These are phyloP conservation scores for Wickerhamiella kurtzmanii DNA, from an alignment of 805 yeast genomes.

Conservation along the genomic window DNA sequence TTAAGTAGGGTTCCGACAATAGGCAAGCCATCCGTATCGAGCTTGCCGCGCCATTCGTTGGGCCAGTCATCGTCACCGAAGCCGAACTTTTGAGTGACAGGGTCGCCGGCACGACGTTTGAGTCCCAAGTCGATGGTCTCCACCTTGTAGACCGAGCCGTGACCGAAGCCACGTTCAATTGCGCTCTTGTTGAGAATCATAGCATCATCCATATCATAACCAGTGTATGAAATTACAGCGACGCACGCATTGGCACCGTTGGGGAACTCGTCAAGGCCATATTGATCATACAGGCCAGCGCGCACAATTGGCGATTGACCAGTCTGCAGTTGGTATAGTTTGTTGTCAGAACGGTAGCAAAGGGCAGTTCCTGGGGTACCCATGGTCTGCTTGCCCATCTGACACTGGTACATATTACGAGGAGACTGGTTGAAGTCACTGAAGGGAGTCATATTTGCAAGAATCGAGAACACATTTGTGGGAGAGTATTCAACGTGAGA, in stretches of 20 bases:
- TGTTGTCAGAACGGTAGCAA: slow-evolving; percentile 85
- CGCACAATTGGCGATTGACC: slow-evolving; percentile 97
- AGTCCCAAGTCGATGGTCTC: slow-evolving; percentile 76
- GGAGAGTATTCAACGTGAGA: slow-evolving; percentile 92
- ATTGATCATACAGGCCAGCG: slow-evolving; percentile 84
- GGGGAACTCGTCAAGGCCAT: slow-evolving; percentile 97
- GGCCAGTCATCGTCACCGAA: slow-evolving; percentile 93
- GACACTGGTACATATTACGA: slow-evolving; percentile 99
- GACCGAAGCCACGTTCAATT: slow-evolving; percentile 94
- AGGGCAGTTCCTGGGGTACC: slow-evolving; percentile 98
- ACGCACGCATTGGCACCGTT: slow-evolving; percentile 97
- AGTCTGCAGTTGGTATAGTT: slow-evolving; percentile 77
- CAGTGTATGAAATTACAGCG: slow-evolving; percentile 96
- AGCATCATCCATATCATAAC: slow-evolving; percentile 99
- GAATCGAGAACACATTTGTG: slow-evolving; percentile 82
- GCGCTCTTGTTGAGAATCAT: slow-evolving; percentile 97
- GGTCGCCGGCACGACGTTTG: slow-evolving; percentile 81
- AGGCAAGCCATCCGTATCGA: slow-evolving; percentile 90
- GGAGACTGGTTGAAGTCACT: slow-evolving; percentile 98
- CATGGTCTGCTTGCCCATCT: slow-evolving; percentile 99
- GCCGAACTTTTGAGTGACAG: slow-evolving; percentile 86
- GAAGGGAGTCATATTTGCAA: slow-evolving; percentile 95
- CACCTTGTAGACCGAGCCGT: slow-evolving; percentile 90
- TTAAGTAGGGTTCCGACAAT: slow-evolving; percentile 72
- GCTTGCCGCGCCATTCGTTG: slow-evolving; percentile 69